A percentile compares a stretch with the other conserved stretches of the same genome.
phyloP scores from a whole-genome alignment of 192 early-diverging fungal genomes.

The Rhizoclosmatium sp. region DNA sequence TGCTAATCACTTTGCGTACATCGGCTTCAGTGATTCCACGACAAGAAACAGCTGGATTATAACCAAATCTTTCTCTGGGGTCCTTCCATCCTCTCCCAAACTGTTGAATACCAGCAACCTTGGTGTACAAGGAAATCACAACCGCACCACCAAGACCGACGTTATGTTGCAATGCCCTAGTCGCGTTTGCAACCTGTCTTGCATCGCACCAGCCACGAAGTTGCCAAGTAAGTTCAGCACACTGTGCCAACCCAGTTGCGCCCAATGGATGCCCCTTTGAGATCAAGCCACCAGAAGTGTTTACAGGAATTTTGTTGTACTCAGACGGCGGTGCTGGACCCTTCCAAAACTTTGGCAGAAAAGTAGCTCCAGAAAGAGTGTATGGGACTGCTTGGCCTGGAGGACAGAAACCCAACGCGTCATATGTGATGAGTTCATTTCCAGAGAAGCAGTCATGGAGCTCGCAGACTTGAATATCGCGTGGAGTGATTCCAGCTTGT shows the following conservation, averaged over 20 bases:
- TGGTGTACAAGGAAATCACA: conserved; percentile 70
- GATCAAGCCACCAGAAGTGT: conserved; percentile 77
- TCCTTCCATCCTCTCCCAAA: conserved; percentile 41
- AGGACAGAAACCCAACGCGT: conserved; percentile 71
- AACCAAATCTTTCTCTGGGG: conserved; percentile 39
- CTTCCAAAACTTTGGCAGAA: conserved; percentile 36
- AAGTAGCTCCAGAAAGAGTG: conserved; percentile 37
- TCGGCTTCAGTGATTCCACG: conserved; percentile 65
- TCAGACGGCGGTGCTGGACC: conserved; percentile 13
- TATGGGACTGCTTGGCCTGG: conserved; percentile 68
- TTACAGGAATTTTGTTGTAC: conserved; percentile 54
- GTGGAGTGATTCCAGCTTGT: conserved; percentile 65
- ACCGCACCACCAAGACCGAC: conserved; percentile 79
- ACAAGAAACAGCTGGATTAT: conserved; percentile 65
- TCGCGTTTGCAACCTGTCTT: conserved; percentile 71
- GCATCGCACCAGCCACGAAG: conserved; percentile 64
- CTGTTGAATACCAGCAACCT: conserved; percentile 37
- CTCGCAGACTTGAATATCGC: conserved; percentile 74
- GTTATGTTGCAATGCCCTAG: conserved; percentile 76
- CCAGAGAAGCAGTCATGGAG: conserved; percentile 82
- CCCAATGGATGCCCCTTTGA: conserved; percentile 82
- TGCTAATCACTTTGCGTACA: conserved; percentile 56
- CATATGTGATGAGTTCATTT: conserved; percentile 80
- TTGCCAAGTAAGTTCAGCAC: conserved; percentile 59
- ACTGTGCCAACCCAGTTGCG: conserved; percentile 81